phyloP scores from a whole-genome alignment of 1,284 basidiomycete genomes.

The Takashimella koratensis region DNA sequence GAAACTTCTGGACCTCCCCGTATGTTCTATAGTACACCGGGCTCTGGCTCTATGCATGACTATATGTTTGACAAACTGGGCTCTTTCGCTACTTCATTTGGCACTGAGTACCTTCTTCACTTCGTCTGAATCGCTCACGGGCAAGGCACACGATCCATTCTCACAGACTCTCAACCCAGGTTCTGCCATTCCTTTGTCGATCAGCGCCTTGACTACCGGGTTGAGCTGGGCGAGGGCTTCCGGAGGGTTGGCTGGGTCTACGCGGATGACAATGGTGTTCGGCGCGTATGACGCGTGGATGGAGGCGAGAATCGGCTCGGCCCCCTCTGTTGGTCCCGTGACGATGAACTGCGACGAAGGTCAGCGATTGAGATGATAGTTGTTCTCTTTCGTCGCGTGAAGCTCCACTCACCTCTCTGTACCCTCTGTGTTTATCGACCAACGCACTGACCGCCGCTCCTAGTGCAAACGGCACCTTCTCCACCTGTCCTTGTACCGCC shows the following conservation, averaged over 20 bases:
- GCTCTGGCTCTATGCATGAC: too few relatives aligned
- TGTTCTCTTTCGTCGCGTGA: background rate
- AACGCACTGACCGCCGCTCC: conserved; percentile 31
- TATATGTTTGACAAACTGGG: too few relatives aligned
- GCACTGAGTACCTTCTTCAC: too few relatives aligned
- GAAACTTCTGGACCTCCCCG: too few relatives aligned
- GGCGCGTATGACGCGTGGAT: conserved; percentile 22
- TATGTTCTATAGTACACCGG: too few relatives aligned
- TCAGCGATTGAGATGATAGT: background rate
- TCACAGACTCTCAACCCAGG: conserved; percentile 30
- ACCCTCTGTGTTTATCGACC: conserved; percentile 30
- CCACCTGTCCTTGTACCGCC: conserved; percentile 25
- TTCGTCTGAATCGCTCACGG: too few relatives aligned
- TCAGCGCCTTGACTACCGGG: conserved; percentile 22
- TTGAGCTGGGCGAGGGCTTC: conserved; percentile 22
- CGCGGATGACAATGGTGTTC: conserved; percentile 28
- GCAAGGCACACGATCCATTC: conserved; percentile 26
- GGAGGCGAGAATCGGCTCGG: conserved; percentile 9
- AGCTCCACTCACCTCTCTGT: conserved; percentile 23
- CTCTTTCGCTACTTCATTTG: too few relatives aligned
- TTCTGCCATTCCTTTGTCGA: conserved; percentile 14
- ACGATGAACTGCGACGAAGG: conserved; percentile 21
- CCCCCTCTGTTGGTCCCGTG: conserved; percentile 16
- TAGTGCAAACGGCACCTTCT: conserved; percentile 34
- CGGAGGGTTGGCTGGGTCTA: conserved; percentile 27